Evolutionary conservation across 768 basidiomycete species (phyloP).

Genomic region (Naganishia randhawae): DNA sequence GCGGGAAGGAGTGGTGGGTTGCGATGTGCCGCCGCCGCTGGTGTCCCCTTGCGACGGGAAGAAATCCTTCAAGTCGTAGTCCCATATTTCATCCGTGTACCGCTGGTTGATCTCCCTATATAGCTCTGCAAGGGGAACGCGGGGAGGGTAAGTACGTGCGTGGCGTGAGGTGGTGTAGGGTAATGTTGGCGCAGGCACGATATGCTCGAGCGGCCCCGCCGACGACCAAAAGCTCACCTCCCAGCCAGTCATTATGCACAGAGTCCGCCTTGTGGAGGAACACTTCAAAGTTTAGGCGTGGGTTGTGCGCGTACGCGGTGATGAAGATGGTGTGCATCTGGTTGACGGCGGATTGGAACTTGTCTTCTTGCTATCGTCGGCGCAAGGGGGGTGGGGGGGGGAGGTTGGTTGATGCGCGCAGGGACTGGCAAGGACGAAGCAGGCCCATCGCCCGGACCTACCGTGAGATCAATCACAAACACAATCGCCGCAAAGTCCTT

Average conservation of each 20-base stretch:
- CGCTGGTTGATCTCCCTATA: conserved; percentile 24
- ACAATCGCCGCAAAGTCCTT: conserved; percentile 78
- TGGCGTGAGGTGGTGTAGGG: too few relatives aligned
- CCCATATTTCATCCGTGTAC: conserved; percentile 26
- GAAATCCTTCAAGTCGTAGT: conserved; percentile 25
- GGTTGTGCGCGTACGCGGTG: conserved; percentile 70
- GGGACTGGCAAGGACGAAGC: too few relatives aligned
- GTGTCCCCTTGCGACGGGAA: conserved; percentile 16
- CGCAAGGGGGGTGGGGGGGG: not conserved
- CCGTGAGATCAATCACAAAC: conserved; percentile 93
- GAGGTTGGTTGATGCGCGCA: too few relatives aligned
- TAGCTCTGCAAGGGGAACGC: conserved; percentile 13
- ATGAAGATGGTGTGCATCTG: conserved; percentile 77
- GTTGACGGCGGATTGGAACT: conserved; percentile 77
- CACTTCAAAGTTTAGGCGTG: conserved; percentile 74
- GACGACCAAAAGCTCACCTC: conserved; percentile 3
- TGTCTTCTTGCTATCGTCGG: conserved; percentile 51
- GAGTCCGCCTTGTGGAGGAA: conserved; percentile 96
- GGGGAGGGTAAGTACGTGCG: not conserved
- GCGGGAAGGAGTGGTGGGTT: conserved; percentile 11
- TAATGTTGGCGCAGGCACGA: too few relatives aligned
- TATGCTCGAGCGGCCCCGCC: too few relatives aligned
- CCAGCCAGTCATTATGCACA: conserved; percentile 78
- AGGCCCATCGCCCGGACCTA: conserved; percentile 50
- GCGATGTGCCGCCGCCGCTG: not conserved